Conservation (phyloP, 495 filamentous ascomycete species). For the Neurospora sp. region DNA sequence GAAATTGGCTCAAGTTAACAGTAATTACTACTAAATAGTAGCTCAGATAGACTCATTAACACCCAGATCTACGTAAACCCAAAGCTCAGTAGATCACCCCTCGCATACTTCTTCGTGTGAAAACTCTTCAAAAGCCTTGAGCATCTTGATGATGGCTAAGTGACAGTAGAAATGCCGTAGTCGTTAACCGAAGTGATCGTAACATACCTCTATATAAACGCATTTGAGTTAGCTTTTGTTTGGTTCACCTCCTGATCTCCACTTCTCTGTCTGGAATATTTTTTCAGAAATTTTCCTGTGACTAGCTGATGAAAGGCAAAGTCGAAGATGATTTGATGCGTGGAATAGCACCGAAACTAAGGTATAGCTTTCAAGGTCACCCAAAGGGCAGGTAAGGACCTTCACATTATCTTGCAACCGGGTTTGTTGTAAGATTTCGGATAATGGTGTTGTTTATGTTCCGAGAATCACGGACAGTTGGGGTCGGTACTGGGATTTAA, state of each 20-base stretch:
- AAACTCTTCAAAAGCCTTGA: not conserved
- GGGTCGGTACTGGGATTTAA: not conserved
- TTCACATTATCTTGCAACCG: not conserved
- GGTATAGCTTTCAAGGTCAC: not conserved
- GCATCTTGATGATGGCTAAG: not conserved
- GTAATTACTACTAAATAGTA: not conserved
- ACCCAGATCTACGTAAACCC: not conserved
- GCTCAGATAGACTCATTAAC: not conserved
- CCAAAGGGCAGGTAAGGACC: not conserved
- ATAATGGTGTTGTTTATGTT: too few species aligned
- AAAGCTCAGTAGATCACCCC: not conserved
- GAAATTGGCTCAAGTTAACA: not conserved
- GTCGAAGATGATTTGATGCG: not conserved
- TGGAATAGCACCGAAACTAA: too few species aligned
- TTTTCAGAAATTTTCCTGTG: too few species aligned
- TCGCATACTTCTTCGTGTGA: not conserved
- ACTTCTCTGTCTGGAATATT: too few species aligned
- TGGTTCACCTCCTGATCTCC: too few species aligned
- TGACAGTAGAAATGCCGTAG: not conserved
- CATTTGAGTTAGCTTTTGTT: too few species aligned
- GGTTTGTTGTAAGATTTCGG: accelerated
- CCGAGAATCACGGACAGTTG: not conserved
- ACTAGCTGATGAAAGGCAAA: too few species aligned
- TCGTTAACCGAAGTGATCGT: not conserved
- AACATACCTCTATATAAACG: too few species aligned